Evolutionary conservation across 306 rosid species (phyloP).

Genomic region (Sindora glabra): DNA sequence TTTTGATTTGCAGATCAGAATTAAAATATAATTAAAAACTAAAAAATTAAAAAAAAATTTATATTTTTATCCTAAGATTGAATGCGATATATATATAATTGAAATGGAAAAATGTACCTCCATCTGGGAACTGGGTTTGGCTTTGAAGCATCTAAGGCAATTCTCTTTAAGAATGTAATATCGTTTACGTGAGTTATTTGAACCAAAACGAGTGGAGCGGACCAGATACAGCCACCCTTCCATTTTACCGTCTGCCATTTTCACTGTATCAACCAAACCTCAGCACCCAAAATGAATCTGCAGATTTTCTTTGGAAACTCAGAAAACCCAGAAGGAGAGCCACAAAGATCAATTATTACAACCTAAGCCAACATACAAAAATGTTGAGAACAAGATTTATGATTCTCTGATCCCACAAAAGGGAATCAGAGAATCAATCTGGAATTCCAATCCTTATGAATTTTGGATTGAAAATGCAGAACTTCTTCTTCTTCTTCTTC

Average conservation of each 20-base stretch:
- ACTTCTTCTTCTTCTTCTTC: too few species aligned
- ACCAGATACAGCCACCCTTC: slow-evolving; percentile 85
- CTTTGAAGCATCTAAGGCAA: slow-evolving; percentile 59
- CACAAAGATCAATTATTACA: too few species aligned
- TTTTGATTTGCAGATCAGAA: too few species aligned
- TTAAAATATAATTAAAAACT: too few species aligned
- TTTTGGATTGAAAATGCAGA: too few species aligned
- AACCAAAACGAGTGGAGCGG: slow-evolving; percentile 52
- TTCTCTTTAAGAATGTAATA: slow-evolving; percentile 57
- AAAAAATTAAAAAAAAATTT: too few species aligned
- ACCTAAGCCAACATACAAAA: too few species aligned
- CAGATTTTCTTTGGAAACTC: background rate
- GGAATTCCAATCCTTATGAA: background rate
- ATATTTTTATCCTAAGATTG: too few species aligned
- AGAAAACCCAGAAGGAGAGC: background rate
- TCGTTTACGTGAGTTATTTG: slow-evolving; percentile 48
- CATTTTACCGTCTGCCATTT: slow-evolving; percentile 55
- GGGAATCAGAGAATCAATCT: slow-evolving; percentile 48
- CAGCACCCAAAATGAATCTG: background rate
- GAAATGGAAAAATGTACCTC: slow-evolving; percentile 28
- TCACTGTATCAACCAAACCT: slow-evolving; percentile 5
- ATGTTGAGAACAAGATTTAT: background rate
- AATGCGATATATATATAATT: too few species aligned
- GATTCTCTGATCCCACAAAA: slow-evolving; percentile 41
- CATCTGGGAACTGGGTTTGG: slow-evolving; percentile 36